Evolutionary conservation across 768 basidiomycete species (phyloP).

Genomic region (Thelephora ganbajun): DNA sequence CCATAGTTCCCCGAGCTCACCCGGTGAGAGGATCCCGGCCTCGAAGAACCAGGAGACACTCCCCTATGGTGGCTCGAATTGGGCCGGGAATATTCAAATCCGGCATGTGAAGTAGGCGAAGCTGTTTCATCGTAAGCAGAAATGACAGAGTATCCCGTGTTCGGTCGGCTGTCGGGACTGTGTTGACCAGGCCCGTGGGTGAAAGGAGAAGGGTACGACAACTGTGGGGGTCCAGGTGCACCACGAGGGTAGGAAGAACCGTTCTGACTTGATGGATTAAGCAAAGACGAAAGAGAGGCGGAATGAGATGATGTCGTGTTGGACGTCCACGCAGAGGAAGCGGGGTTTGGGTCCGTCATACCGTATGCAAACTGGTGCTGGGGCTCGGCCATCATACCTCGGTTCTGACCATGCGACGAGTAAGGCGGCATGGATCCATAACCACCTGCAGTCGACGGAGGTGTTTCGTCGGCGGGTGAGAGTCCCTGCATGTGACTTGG

Average conservation of each 20-base stretch:
- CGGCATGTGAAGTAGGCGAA: constrained; percentile 24
- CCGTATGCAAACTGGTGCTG: constrained; percentile 48
- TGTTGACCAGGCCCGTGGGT: constrained; percentile 55
- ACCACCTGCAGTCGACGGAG: constrained; percentile 28
- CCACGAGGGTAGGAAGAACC: constrained; percentile 49
- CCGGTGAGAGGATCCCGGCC: constrained; percentile 55
- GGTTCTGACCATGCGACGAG: constrained; percentile 15
- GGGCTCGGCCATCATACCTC: constrained; percentile 23
- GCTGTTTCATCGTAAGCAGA: constrained; percentile 55
- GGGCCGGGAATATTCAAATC: constrained; percentile 51
- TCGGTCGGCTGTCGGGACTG: constrained; percentile 77
- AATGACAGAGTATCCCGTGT: constrained; percentile 76
- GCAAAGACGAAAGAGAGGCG: constrained; percentile 53
- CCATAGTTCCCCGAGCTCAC: constrained; percentile 26
- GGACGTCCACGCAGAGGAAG: constrained; percentile 18
- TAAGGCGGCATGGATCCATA: constrained; percentile 18
- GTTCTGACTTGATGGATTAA: constrained; percentile 51
- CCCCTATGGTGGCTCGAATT: constrained; percentile 51
- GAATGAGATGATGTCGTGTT: constrained; percentile 47
- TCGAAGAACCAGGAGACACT: constrained; percentile 48
- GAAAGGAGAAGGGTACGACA: constrained; percentile 28
- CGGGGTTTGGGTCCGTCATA: constrained; percentile 45
- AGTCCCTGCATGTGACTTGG: constrained; percentile 55
- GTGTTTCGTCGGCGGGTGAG: constrained; percentile 58
- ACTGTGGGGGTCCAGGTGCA: constrained; percentile 15